Evolutionary conservation across 176 grass and related monocot species (phyloP).

Genomic region (Rhynchospora pubera): DNA sequence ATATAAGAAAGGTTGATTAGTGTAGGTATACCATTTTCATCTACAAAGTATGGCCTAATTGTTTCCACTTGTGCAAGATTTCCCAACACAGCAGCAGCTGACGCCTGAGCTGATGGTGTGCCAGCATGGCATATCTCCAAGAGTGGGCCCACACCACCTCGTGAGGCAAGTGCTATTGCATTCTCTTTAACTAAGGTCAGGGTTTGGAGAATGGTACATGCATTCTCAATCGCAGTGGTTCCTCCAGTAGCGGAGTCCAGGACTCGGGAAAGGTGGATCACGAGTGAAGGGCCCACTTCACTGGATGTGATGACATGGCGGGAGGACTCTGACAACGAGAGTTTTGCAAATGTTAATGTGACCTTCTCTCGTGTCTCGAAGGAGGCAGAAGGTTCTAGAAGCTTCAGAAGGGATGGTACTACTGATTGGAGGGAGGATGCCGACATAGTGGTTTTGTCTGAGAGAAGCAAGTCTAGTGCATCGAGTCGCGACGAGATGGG

Average conservation of each 20-base stretch:
- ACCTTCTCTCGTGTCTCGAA: conserved; percentile 37
- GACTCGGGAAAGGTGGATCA: conserved; percentile 38
- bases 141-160: conserved; percentile 63
- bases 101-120: conserved; percentile 55
- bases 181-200: conserved; percentile 48
- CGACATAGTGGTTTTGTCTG: background rate
- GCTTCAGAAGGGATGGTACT: conserved; percentile 28
- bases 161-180: conserved; percentile 33
- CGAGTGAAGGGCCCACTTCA: conserved; percentile 19
- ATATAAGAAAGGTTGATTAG: conserved; percentile 51
- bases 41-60: conserved; percentile 43
- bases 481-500: conserved; percentile 30
- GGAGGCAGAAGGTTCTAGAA: conserved; percentile 49
- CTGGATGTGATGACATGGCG: conserved; percentile 20
- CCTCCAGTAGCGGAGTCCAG: conserved; percentile 29
- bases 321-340: conserved; percentile 30
- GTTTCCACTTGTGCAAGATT: conserved; percentile 51
- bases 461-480: conserved; percentile 32
- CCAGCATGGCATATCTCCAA: conserved; percentile 46
- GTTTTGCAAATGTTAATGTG: conserved; percentile 35
- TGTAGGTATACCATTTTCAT: conserved; percentile 44
- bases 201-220: conserved; percentile 40
- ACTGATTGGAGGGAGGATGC: conserved; percentile 21
- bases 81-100: conserved; percentile 50
- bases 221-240: conserved; percentile 23